A percentile compares a stretch with the other conserved stretches of the same genome.
Evolutionary conservation across 345 rosid genomes (phyloP).

Genomic region (Pistacia integerrima): DNA sequence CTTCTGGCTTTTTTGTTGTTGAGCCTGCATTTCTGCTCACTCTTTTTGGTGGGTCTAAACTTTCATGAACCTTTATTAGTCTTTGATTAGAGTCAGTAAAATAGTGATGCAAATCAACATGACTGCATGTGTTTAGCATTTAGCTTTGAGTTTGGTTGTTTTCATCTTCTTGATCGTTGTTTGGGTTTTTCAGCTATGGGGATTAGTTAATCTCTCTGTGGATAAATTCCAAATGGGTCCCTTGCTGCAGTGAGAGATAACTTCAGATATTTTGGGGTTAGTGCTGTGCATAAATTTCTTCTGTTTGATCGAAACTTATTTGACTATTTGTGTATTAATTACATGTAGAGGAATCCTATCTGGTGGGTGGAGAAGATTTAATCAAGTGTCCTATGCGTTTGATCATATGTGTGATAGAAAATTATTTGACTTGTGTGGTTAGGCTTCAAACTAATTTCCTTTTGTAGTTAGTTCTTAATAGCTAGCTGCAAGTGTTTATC

Average conservation of each 20-base stretch:
- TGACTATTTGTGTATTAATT: conserved; percentile 15
- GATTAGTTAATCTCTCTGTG: conserved; percentile 22
- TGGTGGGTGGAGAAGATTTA: conserved; percentile 8
- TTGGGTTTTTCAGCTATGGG: conserved; percentile 6
- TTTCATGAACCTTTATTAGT: conserved; percentile 17
- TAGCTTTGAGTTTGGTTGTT: background rate
- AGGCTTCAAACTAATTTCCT: background rate
- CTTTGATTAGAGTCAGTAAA: background rate
- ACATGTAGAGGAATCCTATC: conserved; percentile 11
- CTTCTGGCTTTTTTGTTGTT: conserved; percentile 4
- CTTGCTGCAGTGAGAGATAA: conserved; percentile 21
- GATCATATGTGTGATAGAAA: conserved; percentile 4
- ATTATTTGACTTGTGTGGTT: background rate
- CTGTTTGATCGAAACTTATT: conserved; percentile 12
- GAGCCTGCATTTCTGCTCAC: conserved; percentile 11
- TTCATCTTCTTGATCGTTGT: background rate
- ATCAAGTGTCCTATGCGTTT: conserved; percentile 12
- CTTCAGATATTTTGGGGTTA: conserved; percentile 25
- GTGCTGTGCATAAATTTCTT: conserved; percentile 17
- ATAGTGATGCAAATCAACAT: background rate
- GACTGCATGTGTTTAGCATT: conserved; percentile 13
- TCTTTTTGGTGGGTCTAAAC: conserved; percentile 6
- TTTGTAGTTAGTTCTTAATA: background rate
- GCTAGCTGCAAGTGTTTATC: background rate
- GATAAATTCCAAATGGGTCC: conserved; percentile 23